Evolutionary conservation across 805 yeast species (phyloP).

Genomic region (Saccharomycopsis vini): DNA sequence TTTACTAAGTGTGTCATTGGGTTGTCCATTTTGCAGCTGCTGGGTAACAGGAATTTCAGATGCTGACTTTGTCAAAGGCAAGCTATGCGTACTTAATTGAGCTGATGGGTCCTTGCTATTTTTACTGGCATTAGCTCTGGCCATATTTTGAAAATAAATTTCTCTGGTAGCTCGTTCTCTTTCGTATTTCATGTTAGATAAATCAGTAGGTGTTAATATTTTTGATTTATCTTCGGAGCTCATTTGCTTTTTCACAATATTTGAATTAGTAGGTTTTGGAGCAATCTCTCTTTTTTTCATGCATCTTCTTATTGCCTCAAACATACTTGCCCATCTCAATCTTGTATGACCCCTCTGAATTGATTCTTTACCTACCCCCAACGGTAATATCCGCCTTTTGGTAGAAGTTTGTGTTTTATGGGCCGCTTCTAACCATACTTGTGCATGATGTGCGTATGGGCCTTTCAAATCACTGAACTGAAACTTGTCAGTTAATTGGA

Average conservation of each 20-base stretch:
- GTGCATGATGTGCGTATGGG: conserved; percentile 71
- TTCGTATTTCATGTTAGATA: conserved; percentile 74
- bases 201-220: conserved; percentile 72
- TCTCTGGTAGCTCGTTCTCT: conserved; percentile 81
- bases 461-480: conserved; percentile 86
- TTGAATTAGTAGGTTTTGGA: conserved; percentile 45
- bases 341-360: conserved; percentile 89
- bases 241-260: conserved; percentile 31
- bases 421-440: conserved; percentile 87
- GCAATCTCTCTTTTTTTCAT: conserved; percentile 83
- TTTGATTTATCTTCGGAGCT: conserved; percentile 34
- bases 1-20: too few relatives aligned
- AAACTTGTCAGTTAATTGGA: conserved; percentile 79
- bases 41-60: too few relatives aligned
- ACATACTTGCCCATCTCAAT: conserved; percentile 93
- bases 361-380: conserved; percentile 89
- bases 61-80: conserved; percentile 7
- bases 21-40: conserved; percentile 16
- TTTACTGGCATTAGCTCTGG: conserved; percentile 2
- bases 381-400: conserved; percentile 79
- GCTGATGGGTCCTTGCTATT: conserved; percentile 1
- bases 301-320: conserved; percentile 86
- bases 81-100: conserved; percentile 22
- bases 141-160: conserved; percentile 42
- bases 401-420: conserved; percentile 82